Evolutionary conservation across 208 protist genomes (phyloP).

Genomic region (Herpetomonas tarakana): DNA sequence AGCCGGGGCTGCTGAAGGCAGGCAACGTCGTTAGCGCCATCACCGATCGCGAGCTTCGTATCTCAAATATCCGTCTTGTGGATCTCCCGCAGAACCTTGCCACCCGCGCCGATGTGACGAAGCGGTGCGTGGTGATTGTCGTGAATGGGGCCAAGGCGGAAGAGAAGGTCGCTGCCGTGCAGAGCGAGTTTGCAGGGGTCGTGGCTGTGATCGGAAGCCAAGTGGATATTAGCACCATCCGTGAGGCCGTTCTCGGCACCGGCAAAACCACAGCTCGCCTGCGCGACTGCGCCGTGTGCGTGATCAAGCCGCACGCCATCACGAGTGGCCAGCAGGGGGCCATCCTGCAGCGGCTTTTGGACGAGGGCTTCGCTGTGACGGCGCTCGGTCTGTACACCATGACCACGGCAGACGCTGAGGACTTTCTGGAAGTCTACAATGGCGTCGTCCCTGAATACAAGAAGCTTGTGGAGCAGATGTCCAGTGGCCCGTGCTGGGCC

Average conservation of each 20-base stretch:
- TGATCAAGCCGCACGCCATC: slow-evolving; percentile 96
- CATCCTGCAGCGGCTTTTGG: slow-evolving; percentile 89
- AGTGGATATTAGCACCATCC: slow-evolving; percentile 28
- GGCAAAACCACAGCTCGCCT: slow-evolving; percentile 78
- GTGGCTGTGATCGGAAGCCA: slow-evolving; percentile 39
- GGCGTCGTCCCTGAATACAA: slow-evolving; percentile 94
- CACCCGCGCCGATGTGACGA: slow-evolving; percentile 20
- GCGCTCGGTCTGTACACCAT: slow-evolving; percentile 91
- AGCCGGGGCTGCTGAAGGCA: slow-evolving; percentile 29
- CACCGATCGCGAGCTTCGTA: slow-evolving; percentile 52
- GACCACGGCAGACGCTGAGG: slow-evolving; percentile 83
- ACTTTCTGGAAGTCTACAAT: slow-evolving; percentile 98
- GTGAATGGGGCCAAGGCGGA: slow-evolving; percentile 63
- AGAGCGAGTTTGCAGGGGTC: slow-evolving; percentile 25
- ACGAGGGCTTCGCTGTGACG: slow-evolving; percentile 92
- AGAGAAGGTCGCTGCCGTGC: slow-evolving; percentile 38
- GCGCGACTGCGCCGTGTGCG: slow-evolving; percentile 89
- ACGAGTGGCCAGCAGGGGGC: slow-evolving; percentile 81
- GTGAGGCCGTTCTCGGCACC: slow-evolving; percentile 36
- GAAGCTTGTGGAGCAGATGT: slow-evolving; percentile 90
- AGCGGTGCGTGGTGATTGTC: slow-evolving; percentile 44
- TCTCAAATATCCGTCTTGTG: slow-evolving; percentile 65
- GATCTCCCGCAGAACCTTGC: slow-evolving; percentile 53
- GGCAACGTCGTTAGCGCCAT: slow-evolving; percentile 56
- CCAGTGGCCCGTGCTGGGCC: slow-evolving; percentile 83